Evolutionary conservation across 2,329 filamentous ascomycete species (phyloP).

Genomic region (Calonectria pseudoturangicola): DNA sequence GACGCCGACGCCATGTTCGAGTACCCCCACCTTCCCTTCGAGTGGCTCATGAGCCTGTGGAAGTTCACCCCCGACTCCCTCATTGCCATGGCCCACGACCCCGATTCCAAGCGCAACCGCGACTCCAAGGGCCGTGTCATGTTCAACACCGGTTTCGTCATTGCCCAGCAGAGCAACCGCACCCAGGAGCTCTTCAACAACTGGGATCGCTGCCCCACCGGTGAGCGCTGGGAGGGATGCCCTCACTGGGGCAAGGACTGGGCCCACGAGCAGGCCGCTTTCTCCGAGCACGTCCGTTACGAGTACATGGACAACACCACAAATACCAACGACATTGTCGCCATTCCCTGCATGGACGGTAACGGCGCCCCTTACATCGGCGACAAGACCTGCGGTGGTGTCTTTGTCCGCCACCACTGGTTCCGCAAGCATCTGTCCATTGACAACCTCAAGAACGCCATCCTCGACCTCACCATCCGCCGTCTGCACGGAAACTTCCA

Average conservation of each 20-base stretch:
- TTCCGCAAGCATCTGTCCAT: conserved; percentile 47
- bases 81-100: conserved; percentile 67
- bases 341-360: conserved; percentile 51
- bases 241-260: conserved; percentile 50
- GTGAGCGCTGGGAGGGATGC: conserved; percentile 44
- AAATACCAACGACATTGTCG: conserved; percentile 44
- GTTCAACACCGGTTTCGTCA: conserved; percentile 50
- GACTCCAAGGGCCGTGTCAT: conserved; percentile 55
- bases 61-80: conserved; percentile 62
- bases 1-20: conserved; percentile 66
- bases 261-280: conserved; percentile 56
- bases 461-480: conserved; percentile 44
- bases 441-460: conserved; percentile 41
- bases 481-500: conserved; percentile 46
- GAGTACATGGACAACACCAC: conserved; percentile 43
- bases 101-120: conserved; percentile 60
- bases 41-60: conserved; percentile 70
- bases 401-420: conserved; percentile 54
- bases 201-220: conserved; percentile 46
- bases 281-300: conserved; percentile 53
- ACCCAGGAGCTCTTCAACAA: conserved; percentile 48
- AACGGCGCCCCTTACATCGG: conserved; percentile 52
- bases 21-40: conserved; percentile 65
- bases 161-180: conserved; percentile 49
- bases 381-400: conserved; percentile 49